phyloP scores from a whole-genome alignment of 805 yeast species.

The Blastobotrys attinorum region DNA sequence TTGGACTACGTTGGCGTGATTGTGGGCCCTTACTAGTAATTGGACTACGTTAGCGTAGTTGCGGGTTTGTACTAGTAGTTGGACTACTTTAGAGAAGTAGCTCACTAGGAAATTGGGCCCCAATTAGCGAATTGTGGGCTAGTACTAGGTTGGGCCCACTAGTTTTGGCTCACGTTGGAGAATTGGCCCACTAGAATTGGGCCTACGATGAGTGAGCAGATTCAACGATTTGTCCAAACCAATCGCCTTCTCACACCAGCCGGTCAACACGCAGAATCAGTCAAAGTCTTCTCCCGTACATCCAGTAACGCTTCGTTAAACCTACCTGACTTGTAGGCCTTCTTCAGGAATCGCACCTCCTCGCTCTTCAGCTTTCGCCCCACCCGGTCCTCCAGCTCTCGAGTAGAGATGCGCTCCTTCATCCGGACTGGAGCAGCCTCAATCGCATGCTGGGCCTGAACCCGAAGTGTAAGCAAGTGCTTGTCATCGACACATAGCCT shows the following conservation, averaged over 20 bases:
- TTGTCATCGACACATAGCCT: not conserved
- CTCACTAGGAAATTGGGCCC: too few species aligned
- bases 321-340: slow-evolving; percentile 26
- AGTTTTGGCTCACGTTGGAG: too few species aligned
- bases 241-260: not conserved
- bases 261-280: slow-evolving; percentile 26
- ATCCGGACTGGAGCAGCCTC: slow-evolving; percentile 9
- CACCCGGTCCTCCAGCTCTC: slow-evolving; percentile 20
- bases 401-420: slow-evolving; percentile 14
- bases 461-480: slow-evolving; percentile 16
- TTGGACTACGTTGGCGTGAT: not conserved
- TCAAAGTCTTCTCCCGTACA: slow-evolving; percentile 23
- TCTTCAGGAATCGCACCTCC: slow-evolving; percentile 17
- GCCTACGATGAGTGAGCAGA: too few species aligned
- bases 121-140: too few species aligned
- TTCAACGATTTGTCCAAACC: too few species aligned
- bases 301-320: slow-evolving; percentile 33
- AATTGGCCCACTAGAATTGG: too few species aligned
- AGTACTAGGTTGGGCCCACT: too few species aligned
- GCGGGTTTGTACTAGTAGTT: not conserved
- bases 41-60: too few species aligned
- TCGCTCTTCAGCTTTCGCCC: slow-evolving; percentile 21
- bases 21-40: not conserved
- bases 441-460: slow-evolving; percentile 20
- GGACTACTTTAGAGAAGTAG: too few species aligned